Base-by-base conservation (phyloP, 768 basidiomycete species). In the Neoboletus brunneissimus region DNA sequence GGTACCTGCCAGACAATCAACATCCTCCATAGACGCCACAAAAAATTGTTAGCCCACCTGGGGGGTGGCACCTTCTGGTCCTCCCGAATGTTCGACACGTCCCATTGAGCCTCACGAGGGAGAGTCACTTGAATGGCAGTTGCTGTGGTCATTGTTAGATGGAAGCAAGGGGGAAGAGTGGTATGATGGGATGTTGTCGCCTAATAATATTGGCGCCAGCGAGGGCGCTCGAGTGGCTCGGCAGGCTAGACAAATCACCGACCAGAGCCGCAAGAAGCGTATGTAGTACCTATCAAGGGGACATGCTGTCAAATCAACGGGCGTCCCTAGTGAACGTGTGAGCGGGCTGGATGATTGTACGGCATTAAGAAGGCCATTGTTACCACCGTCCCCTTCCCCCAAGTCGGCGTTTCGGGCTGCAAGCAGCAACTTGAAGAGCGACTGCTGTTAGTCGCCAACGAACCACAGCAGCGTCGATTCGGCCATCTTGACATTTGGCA, bases 1-100 rank as follows among this genome's bases (percentile, higher is more conserved):
- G 67, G 51, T 75, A 70, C 48, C 70, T 72, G 37, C 11, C 11
- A 37, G 13, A 63, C 74, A 65, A 58, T 76, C 18, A 47, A 15
- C 15, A 34, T n/a, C 23, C 6, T 37, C 20, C 10, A 12, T 25
- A 16, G 13, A 23, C 25, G 13, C 23, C 37, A n/a, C 25, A 37
- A 8, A 31, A 46, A 31, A 47, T 34, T 31, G 9, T 15, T 20
- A 34, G 20, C 38, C 58, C 15, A 72, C 69, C 54, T 71, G 11
- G 69, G 69, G 0, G 67, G 42, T 7, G 71, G 69, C 2, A 61
- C 71, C 18, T 54, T 67, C 0, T 57, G 49, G 1, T 52, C 52
- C 1, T 47, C 23, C 5, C 8, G 3, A 32, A 64, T 23, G 0
- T 68, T 58, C 8, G 60, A 47, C 12, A 69, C 55, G 35, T 67